phyloP scores from a whole-genome alignment of 2,329 filamentous ascomycete genomes.

The Penicillium italicum region DNA sequence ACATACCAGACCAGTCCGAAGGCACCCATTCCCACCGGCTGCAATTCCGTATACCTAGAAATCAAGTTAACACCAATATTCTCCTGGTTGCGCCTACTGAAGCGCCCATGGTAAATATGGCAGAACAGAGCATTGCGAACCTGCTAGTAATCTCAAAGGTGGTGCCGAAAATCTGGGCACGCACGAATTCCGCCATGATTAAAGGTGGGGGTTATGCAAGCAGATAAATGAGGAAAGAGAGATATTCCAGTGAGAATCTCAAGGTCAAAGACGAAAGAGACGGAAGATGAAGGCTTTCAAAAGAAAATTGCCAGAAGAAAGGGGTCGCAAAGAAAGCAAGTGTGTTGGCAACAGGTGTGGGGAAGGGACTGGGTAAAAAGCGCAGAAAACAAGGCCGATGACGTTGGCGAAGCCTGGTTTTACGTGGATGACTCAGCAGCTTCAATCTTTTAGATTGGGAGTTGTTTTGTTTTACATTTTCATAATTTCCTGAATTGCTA shows the following conservation, averaged over 20 bases:
- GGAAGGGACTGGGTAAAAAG: constrained; percentile 27
- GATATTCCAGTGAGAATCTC: constrained; percentile 7
- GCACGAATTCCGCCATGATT: constrained; percentile 98
- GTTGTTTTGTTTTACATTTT: not conserved
- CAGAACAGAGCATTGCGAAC: constrained; percentile 48
- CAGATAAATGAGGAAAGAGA: constrained; percentile 10
- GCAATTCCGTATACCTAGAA: constrained; percentile 87
- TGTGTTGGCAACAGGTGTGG: constrained; percentile 27
- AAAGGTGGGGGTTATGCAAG: not conserved
- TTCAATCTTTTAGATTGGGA: too few relatives aligned
- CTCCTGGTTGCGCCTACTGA: not conserved
- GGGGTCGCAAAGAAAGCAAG: constrained; percentile 15
- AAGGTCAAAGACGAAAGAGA: not conserved
- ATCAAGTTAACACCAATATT: constrained; percentile 1
- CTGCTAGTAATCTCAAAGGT: constrained; percentile 99
- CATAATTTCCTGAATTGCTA: not conserved
- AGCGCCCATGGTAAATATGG: not conserved
- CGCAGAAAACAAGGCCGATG: constrained; percentile 31
- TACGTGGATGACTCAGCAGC: constrained; percentile 17
- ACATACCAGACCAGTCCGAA: constrained; percentile 95
- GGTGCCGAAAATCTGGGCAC: constrained; percentile 98
- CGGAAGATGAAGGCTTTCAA: not conserved
- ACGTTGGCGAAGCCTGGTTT: constrained; percentile 30
- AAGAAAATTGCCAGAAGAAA: constrained; percentile 4
- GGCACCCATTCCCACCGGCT: constrained; percentile 98